Percentiles rank a stretch among this genome's conserved stretches.
Conservation (phyloP, 257 asterid species). For the Knoxia roxburghii region DNA sequence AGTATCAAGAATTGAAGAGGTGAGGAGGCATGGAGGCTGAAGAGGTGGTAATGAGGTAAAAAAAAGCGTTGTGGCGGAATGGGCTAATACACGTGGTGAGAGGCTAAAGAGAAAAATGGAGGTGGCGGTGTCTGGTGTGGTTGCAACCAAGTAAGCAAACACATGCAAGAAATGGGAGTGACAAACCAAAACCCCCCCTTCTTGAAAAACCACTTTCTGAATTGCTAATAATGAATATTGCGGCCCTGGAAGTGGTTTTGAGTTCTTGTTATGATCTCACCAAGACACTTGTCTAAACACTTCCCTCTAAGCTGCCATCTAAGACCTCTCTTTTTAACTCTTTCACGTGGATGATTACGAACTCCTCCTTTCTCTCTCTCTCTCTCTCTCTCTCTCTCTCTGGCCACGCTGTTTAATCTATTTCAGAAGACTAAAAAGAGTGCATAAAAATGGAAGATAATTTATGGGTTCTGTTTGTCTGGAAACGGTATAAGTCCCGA, state of each 20-base stretch:
- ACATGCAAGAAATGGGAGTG: slow-evolving; percentile 6
- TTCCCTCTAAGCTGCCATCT: slow-evolving; percentile 17
- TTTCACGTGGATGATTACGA: slow-evolving; percentile 26
- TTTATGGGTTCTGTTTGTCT: slow-evolving; percentile 20
- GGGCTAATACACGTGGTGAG: slow-evolving; percentile 50
- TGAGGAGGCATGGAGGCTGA: not conserved
- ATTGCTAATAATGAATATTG: too few relatives aligned
- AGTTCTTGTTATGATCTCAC: not conserved
- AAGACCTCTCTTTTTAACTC: slow-evolving; percentile 6
- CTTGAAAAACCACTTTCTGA: slow-evolving; percentile 3
- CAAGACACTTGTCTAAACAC: slow-evolving; percentile 29
- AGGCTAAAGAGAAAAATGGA: slow-evolving; percentile 23
- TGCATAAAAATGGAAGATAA: slow-evolving; percentile 10
- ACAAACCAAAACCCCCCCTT: slow-evolving; percentile 3
- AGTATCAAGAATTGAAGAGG: not conserved
- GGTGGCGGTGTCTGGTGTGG: slow-evolving; percentile 11
- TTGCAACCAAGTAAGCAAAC: slow-evolving; percentile 13
- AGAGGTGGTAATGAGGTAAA: not conserved
- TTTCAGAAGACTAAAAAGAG: slow-evolving; percentile 3
- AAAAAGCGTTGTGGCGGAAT: slow-evolving; percentile 17
- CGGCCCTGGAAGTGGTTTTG: not conserved
- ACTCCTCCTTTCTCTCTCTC: not conserved
- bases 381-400: slow-evolving; percentile 17
- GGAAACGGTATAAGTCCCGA: slow-evolving; percentile 18
- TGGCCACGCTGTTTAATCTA: not conserved